These are phyloP conservation scores for Trametes cingulata DNA, from an alignment of 768 basidiomycete species.

Conservation along the genomic window DNA sequence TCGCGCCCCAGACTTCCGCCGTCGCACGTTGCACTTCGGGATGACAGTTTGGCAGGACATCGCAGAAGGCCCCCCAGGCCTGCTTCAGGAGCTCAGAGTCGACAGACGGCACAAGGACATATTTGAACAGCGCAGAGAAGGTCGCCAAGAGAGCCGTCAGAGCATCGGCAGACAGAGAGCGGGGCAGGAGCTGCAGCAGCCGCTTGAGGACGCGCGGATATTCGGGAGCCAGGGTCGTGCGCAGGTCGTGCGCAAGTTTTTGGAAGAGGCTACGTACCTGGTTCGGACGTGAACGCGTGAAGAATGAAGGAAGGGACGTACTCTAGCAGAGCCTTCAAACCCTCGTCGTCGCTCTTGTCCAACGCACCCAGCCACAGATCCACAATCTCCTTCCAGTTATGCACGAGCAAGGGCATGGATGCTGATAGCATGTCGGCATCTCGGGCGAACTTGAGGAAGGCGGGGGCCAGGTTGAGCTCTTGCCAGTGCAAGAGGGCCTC, in stretches of 20 bases:
- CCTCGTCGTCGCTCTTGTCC: slow-evolving; percentile 67
- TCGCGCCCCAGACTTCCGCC: slow-evolving; percentile 86
- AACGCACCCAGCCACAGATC: slow-evolving; percentile 63
- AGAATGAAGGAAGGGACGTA: slow-evolving; percentile 37
- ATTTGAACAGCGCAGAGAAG: slow-evolving; percentile 68
- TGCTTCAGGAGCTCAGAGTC: slow-evolving; percentile 50
- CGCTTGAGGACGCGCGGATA: slow-evolving; percentile 57
- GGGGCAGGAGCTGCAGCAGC: slow-evolving; percentile 58
- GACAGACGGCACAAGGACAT: slow-evolving; percentile 67
- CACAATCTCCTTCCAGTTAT: slow-evolving; percentile 74
- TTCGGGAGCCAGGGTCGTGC: slow-evolving; percentile 67
- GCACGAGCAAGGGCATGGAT: slow-evolving; percentile 79
- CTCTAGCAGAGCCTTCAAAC: slow-evolving; percentile 74
- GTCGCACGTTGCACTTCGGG: slow-evolving; percentile 75
- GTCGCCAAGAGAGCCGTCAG: slow-evolving; percentile 68
- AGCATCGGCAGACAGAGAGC: slow-evolving; percentile 57
- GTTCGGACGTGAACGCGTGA: slow-evolving; percentile 4
- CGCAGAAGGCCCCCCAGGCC: slow-evolving; percentile 60
- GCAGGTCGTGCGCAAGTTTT: slow-evolving; percentile 77
- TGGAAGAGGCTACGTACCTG: slow-evolving; percentile 60
- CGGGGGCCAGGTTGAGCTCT: slow-evolving; percentile 76
- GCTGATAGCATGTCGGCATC: slow-evolving; percentile 60
- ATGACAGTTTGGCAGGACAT: slow-evolving; percentile 56
- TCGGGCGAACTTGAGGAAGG: slow-evolving; percentile 70
- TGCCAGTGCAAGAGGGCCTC: slow-evolving; percentile 72